Base-by-base conservation (phyloP, 176 grass and related monocot genomes). In the Triticum aestivum region DNA sequence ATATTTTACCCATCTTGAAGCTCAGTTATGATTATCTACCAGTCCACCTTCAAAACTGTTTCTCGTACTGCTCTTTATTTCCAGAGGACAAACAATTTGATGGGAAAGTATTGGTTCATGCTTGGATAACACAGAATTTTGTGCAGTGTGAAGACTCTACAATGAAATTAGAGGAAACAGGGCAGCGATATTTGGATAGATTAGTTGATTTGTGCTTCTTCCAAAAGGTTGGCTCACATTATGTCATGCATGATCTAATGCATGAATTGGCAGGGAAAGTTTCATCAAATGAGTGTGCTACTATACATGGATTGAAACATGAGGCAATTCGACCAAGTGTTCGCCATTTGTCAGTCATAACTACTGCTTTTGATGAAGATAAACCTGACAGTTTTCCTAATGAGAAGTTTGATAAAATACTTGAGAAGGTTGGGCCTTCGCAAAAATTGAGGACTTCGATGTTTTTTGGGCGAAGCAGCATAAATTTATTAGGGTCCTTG, bases 121-220 rank as follows among this genome's bases (percentile, higher is more conserved):
- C 83, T 17, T 93, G 91, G 91, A 93, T 93, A 9, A 30, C 88
- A 65, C 88, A 89, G 27, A 61, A 79, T 4, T 91, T 78, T 73
- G 66, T 94, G 18, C 35, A 7, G 35, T 38, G 35, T 0, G 0
- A 38, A 42, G 6, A 1, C 35, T 0, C 35, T 38, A 38, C 35
- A 0, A 15, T 77, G 18, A 80, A 4, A 49, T 2, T 86, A 2
- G 86, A 89, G 17, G 80, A 91, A 17, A 78, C 56, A 37, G 92
- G 83, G 15, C 69, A 4, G 5, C 0, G 8, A 2, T 89, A 84
- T 64, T 24, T 94, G 0, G 18, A 65, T 6, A 27, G 51, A 13
- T 58, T 94, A 45, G 10, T 91, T 3, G 33, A 82, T 61, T 47
- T 15, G 9, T 21, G 83, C 0, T 86, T 82, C 1, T 34, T 84